Conservation (phyloP, 129 eudicot species). For the Centrapalus pauciflorus region DNA sequence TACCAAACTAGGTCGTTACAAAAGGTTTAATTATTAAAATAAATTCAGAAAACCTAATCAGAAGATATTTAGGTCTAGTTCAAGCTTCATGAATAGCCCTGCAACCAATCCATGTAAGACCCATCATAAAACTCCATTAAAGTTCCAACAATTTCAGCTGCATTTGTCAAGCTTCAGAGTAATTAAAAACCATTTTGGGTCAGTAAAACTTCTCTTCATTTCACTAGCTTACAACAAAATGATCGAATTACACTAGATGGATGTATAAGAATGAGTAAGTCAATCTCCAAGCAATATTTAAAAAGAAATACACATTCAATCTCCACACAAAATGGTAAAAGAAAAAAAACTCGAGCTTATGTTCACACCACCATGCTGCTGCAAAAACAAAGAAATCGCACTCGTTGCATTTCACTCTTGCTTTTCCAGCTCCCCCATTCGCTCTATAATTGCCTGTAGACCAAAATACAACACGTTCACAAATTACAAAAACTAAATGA, state of each 20-base stretch:
- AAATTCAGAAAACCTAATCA: too few species aligned
- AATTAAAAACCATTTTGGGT: background rate
- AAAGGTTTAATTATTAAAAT: too few species aligned
- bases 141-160: too few species aligned
- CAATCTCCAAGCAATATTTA: background rate
- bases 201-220: background rate
- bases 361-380: background rate
- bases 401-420: conserved; percentile 62
- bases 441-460: conserved; percentile 70
- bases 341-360: conserved; percentile 1
- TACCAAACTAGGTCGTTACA: too few species aligned
- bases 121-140: too few species aligned
- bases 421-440: conserved; percentile 84
- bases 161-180: too few species aligned
- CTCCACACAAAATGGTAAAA: background rate
- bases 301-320: conserved; percentile 5
- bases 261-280: background rate
- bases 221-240: background rate
- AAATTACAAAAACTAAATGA: too few species aligned
- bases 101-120: too few species aligned
- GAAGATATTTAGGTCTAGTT: too few species aligned
- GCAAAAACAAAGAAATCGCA: background rate
- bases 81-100: too few species aligned
- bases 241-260: background rate
- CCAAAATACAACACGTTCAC: background rate